phyloP scores from a whole-genome alignment of 169 alveolate genomes.

The Plasmodium knowlesi region DNA sequence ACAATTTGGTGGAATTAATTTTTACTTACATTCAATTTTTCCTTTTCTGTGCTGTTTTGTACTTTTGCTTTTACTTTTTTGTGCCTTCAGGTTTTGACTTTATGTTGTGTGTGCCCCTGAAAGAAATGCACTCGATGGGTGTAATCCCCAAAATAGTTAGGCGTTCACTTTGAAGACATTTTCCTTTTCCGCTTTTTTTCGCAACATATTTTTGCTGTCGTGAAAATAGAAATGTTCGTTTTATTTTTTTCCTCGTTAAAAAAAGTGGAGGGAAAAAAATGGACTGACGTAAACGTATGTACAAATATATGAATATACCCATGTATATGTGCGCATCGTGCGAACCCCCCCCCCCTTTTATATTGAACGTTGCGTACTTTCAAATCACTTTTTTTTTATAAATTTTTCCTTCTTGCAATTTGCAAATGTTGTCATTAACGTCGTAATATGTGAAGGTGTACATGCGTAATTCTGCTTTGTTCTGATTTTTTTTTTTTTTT shows the following conservation, averaged over 20 bases:
- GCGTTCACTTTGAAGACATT: not conserved
- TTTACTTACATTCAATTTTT: not conserved
- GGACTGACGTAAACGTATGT: not conserved
- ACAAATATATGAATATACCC: not conserved
- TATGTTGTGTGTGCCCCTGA: not conserved
- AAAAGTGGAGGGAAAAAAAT: not conserved
- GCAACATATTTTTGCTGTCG: not conserved
- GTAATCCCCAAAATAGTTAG: not conserved
- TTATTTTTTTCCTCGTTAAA: not conserved
- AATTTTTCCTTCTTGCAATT: not conserved
- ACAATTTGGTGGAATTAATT: not conserved
- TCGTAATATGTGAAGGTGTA: not conserved
- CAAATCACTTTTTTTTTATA: not conserved
- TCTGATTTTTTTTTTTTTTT: not conserved
- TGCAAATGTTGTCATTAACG: not conserved
- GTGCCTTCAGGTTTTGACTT: not conserved
- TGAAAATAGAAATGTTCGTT: not conserved
- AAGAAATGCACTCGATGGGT: not conserved
- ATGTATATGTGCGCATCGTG: slow-evolving; percentile 2
- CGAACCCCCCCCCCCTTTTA: not conserved
- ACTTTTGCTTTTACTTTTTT: not conserved
- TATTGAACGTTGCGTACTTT: not conserved
- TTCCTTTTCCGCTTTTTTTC: slow-evolving; percentile 2
- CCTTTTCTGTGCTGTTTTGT: not conserved
- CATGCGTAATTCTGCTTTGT: not conserved